A percentile compares a stretch with the other conserved stretches of the same genome.
Evolutionary conservation across 148 eudicot genomes (phyloP).

Genomic region (Nyssa sinensis): DNA sequence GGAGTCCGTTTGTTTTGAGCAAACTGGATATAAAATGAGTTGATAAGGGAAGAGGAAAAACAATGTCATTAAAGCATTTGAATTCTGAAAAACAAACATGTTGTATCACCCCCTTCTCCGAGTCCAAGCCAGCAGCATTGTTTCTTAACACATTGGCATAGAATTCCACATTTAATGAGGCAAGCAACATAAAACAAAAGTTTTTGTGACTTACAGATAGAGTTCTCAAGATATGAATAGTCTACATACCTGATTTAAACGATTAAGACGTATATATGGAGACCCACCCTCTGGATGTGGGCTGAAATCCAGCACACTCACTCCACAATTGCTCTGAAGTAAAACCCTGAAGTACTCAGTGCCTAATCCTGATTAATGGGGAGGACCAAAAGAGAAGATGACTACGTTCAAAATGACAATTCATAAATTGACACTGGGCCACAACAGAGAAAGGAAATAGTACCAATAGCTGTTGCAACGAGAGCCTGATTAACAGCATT

Average conservation of each 20-base stretch:
- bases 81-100: no score
- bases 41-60: no score
- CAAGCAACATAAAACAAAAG: background rate
- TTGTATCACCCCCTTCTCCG: background rate
- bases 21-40: no score
- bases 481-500: constrained; percentile 99
- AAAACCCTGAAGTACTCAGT: constrained; percentile 89
- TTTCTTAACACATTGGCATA: background rate
- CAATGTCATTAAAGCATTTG: no score
- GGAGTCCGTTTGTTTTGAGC: no score
- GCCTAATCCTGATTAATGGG: constrained; percentile 62
- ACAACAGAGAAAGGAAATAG: constrained; percentile 9
- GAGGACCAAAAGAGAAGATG: constrained; percentile 11
- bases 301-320: constrained; percentile 85
- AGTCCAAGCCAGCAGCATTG: background rate
- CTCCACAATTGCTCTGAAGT: constrained; percentile 98
- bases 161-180: background rate
- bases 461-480: constrained; percentile 91
- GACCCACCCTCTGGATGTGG: constrained; percentile 60
- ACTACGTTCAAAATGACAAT: background rate
- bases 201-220: background rate
- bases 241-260: constrained; percentile 84
- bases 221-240: background rate
- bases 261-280: constrained; percentile 76
- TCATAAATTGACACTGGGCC: background rate